Base-by-base conservation (phyloP, 768 basidiomycete genomes). In the Amanita polypyramis region DNA sequence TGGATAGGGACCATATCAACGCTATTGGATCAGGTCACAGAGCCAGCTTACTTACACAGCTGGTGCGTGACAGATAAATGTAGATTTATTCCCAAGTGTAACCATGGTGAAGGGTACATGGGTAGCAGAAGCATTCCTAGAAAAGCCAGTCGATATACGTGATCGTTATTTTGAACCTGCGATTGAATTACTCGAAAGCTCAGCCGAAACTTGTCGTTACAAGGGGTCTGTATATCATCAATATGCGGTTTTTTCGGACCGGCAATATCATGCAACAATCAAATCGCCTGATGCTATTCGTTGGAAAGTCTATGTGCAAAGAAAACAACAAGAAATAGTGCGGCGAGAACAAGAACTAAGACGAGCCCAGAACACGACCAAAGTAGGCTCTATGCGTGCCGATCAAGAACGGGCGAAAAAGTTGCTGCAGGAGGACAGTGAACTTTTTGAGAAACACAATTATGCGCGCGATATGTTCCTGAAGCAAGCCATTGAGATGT, bases 161-260 rank as follows among this genome's bases (percentile, higher is more conserved):
- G 57, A 66, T 0, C 68, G 72, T 3, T 94, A 79, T 60, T 98
- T 98, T 59, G 67, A 75, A 14, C 71, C 73, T 0, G 88, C 92
- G 0, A 68, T 72, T 23, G 37, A 51, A 0, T 43, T 67, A 6
- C 52, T 71, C 30, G 59, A 53, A 1, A 49, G 48, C 29, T 43
- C 57, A 11, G 11, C 35, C n/a, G 54, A 52, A n/a, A 49, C 55
- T 27, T 52, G 55, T 19, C 50, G 54, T n/a, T 60, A 68, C 8
- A 69, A 70, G 42, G 80, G 81, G 15, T 70, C 70, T 8, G 73
- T 94, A 27, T 90, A 77, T 60, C 80, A 83, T 51, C 76, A 87
- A 55, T 97, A 80, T 60, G 96, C 95, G 0, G 71, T 75, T 20
- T 98, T 98, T 57, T 88, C 94, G 0, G 92, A 98, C 56, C 71